A percentile compares a stretch with the other conserved stretches of the same genome.
phyloP scores from a whole-genome alignment of 108 stramenopile genomes.

The Aureococcus anophagefferens region DNA sequence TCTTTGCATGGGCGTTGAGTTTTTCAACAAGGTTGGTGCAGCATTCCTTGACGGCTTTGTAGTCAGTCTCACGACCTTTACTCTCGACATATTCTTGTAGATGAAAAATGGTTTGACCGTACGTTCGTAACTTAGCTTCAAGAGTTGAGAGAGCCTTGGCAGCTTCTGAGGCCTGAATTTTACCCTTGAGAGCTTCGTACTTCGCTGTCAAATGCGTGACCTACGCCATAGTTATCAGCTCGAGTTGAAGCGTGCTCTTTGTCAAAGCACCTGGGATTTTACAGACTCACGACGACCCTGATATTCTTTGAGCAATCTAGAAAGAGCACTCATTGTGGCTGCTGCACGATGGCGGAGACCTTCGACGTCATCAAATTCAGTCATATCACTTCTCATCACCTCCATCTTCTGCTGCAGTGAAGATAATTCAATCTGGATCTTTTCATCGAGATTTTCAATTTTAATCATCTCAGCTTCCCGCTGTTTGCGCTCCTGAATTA shows the following conservation, averaged over 20 bases:
- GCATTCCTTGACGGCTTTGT: conserved; percentile 22
- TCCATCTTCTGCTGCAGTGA: conserved; percentile 39
- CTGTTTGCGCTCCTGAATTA: conserved; percentile 39
- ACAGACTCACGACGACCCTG: conserved; percentile 30
- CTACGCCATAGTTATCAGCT: too few species aligned
- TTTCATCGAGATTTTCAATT: conserved; percentile 34
- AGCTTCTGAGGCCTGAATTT: conserved; percentile 21
- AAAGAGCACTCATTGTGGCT: conserved; percentile 31
- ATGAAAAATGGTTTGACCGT: conserved; percentile 47
- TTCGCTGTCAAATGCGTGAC: conserved; percentile 1
- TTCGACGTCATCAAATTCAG: conserved; percentile 45
- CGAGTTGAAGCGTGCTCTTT: too few species aligned
- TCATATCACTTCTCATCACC: conserved; percentile 41
- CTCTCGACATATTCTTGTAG: conserved; percentile 38
- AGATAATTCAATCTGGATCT: conserved; percentile 34
- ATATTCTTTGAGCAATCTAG: conserved; percentile 25
- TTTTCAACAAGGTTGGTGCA: conserved; percentile 23
- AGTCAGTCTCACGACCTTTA: conserved; percentile 49
- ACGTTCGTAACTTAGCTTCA: conserved; percentile 36
- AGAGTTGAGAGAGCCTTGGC: conserved; percentile 19
- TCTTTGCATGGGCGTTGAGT: conserved; percentile 14
- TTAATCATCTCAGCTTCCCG: conserved; percentile 50
- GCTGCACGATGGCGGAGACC: conserved; percentile 29
- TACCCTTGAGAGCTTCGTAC: conserved; percentile 24
- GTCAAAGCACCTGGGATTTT: conserved; percentile 30